phyloP scores from a whole-genome alignment of 768 basidiomycete species.

The Suillus ampliporus region DNA sequence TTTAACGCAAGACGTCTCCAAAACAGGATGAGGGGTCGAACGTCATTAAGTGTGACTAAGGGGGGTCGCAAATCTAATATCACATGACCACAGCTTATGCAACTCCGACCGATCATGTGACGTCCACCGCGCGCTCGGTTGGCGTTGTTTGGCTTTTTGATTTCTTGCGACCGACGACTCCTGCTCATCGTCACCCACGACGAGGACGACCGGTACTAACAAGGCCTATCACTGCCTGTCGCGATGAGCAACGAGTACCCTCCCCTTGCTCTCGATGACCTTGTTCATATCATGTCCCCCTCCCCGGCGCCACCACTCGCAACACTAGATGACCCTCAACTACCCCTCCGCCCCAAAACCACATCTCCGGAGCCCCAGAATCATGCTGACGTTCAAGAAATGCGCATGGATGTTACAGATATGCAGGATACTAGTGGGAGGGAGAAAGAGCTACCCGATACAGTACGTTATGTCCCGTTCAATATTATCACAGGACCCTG shows the following conservation, averaged over 20 bases:
- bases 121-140: slow-evolving; percentile 40
- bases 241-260: slow-evolving; percentile 42
- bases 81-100: slow-evolving; percentile 31
- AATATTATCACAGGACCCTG: slow-evolving; percentile 17
- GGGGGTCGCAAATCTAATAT: slow-evolving; percentile 13
- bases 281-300: slow-evolving; percentile 58
- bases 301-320: slow-evolving; percentile 44
- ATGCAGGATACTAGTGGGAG: slow-evolving; percentile 43
- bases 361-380: slow-evolving; percentile 46
- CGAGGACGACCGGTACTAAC: slow-evolving; percentile 13
- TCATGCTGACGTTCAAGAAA: slow-evolving; percentile 51
- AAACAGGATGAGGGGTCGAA: neutral
- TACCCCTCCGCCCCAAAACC: slow-evolving; percentile 26
- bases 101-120: slow-evolving; percentile 39
- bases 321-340: slow-evolving; percentile 25
- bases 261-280: slow-evolving; percentile 58
- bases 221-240: slow-evolving; percentile 10
- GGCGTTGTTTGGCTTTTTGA: slow-evolving; percentile 42
- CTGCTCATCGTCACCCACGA: slow-evolving; percentile 17
- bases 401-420: slow-evolving; percentile 53
- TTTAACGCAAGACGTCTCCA: neutral
- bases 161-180: slow-evolving; percentile 24
- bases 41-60: too few relatives aligned
- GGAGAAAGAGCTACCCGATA: slow-evolving; percentile 60
- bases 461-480: slow-evolving; percentile 49